Percentiles rank a stretch among this genome's conserved stretches.
Evolutionary conservation across 805 yeast species (phyloP).

Genomic region (Kockiozyma suomiensis): DNA sequence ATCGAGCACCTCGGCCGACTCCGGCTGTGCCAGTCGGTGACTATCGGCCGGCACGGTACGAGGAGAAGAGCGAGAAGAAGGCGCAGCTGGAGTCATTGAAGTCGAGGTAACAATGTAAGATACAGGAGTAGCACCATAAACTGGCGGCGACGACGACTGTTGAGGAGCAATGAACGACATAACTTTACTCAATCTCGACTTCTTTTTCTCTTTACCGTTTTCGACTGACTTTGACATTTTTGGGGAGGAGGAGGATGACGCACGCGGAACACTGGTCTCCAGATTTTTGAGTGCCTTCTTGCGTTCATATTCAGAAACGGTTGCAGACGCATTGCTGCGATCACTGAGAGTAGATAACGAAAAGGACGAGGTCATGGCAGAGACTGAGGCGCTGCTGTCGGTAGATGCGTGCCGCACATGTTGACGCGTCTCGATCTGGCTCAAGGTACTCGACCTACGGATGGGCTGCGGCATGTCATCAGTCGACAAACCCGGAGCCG

Average conservation of each 20-base stretch:
- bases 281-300: slow-evolving; percentile 3
- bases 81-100: neutral
- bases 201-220: neutral
- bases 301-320: slow-evolving; percentile 8
- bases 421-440: neutral
- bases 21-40: neutral
- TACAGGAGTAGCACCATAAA: neutral
- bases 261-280: neutral
- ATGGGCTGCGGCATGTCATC: neutral
- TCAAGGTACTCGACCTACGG: neutral
- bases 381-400: slow-evolving; percentile 1
- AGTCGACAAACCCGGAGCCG: too few relatives aligned
- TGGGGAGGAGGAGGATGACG: neutral
- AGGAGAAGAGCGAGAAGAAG: neutral
- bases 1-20: slow-evolving; percentile 8
- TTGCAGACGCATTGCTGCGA: slow-evolving; percentile 1
- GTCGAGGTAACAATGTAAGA: slow-evolving; percentile 2
- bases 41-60: neutral
- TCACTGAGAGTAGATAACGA: neutral
- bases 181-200: slow-evolving; percentile 18
- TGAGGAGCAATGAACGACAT: slow-evolving; percentile 19
- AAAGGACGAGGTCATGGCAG: slow-evolving; percentile 8
- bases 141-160: slow-evolving; percentile 5
- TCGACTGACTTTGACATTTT: neutral
- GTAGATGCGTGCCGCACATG: slow-evolving; percentile 17